Evolutionary conservation across 148 eudicot species (phyloP).

Genomic region (Suaeda aralocaspica): DNA sequence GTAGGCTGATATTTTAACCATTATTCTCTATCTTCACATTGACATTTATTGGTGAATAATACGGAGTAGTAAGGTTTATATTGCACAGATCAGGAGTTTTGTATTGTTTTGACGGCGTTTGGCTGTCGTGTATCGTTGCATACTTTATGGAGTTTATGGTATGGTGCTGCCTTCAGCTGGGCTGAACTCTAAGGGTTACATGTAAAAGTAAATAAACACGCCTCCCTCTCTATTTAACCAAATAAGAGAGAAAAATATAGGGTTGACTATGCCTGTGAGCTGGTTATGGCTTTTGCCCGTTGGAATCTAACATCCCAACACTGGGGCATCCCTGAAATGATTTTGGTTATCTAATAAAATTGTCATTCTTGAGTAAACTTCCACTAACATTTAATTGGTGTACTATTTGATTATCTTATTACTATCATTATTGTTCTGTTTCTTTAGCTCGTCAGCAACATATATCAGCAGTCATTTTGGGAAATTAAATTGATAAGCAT

Average conservation of each 20-base stretch:
- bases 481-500: not conserved
- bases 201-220: no score
- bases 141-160: no score
- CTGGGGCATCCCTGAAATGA: conserved; percentile 14
- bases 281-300: conserved; percentile 2
- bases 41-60: not conserved
- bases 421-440: not conserved
- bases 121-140: not conserved
- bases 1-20: not conserved
- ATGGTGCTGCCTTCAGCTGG: no score
- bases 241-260: not conserved
- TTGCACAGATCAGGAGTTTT: no score
- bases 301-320: not conserved
- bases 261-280: not conserved
- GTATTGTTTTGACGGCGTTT: not conserved
- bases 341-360: conserved; percentile 10
- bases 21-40: not conserved
- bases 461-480: conserved; percentile 12
- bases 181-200: not conserved
- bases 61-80: no score
- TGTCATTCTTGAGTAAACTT: conserved; percentile 15
- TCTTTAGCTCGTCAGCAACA: conserved; percentile 3
- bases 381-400: conserved; percentile 21
- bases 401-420: conserved; percentile 3
- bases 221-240: not conserved